Evolutionary conservation across 306 rosid species (phyloP), one percentile per base, ranked within the genome.

Genomic region (Trifolium dubium): DNA sequence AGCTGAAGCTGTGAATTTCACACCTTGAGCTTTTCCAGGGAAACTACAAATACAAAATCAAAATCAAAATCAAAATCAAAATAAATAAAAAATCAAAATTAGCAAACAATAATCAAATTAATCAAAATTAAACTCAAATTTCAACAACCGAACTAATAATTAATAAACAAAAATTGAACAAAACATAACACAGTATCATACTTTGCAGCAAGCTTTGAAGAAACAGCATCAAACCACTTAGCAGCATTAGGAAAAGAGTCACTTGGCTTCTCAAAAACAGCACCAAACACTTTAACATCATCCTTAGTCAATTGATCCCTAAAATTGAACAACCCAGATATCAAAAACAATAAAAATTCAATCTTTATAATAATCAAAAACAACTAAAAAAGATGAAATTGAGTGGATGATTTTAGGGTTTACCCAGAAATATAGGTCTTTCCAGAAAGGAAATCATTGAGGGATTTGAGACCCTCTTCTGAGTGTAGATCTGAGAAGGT

Each of bases 401-500:
- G 74, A 58, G 17, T 41, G 39, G 55, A 28, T 12, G 55, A 28
- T 12, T 5, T 8, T 30, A 83, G 39, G 64, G 64, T 4, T 46
- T 81, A 92, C 97, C 96, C 92, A 56, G 94, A 90, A 35, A 92
- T 82, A 79, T 83, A 92, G 61, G 91, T 19, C 53, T 92, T 92
- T 9, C 89, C 91, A 64, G 92, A 76, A 23, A 92, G 94, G 77
- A 83, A 84, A 3, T 69, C 77, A 35, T 92, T 78, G 17, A 90
- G 98, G 73, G 92, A 77, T 64, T 92, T 92, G 86, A 92, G 83
- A 3, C 96, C 98, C 5, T 84, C 73, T 18, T 92, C 89, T 19
- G 96, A 77, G 89, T 92, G 88, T 58, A 92, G 98, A 88, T 90
- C 89, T 71, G 96, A 84, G 82, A 92, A 90, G 58, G 94, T 84